These are phyloP conservation scores for Clathrospora elynae DNA, from an alignment of 2,329 filamentous ascomycete species.

Conservation along the genomic window DNA sequence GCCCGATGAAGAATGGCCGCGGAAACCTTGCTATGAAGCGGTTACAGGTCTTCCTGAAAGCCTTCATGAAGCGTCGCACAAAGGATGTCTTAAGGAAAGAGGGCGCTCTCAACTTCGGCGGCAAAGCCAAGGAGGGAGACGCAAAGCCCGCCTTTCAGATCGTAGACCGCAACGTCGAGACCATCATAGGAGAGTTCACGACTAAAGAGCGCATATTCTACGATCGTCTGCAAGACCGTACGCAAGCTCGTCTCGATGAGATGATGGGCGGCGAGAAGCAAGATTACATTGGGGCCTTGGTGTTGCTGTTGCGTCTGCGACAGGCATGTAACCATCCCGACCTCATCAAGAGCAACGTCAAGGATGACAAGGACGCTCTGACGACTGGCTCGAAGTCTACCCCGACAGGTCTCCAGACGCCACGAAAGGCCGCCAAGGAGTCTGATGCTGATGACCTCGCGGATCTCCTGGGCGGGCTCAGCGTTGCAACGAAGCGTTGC, in stretches of 20 bases:
- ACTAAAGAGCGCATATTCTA: constrained; percentile 85
- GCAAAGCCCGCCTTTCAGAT: constrained; percentile 79
- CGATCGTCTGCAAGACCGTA: constrained; percentile 77
- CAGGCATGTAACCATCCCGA: constrained; percentile 96
- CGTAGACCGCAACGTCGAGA: constrained; percentile 86
- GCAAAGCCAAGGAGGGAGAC: constrained; percentile 64
- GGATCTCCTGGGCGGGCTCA: constrained; percentile 83
- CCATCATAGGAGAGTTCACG: constrained; percentile 77
- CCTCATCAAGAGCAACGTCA: constrained; percentile 81
- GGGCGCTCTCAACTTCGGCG: constrained; percentile 77
- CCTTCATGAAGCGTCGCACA: constrained; percentile 98
- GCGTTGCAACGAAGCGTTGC: constrained; percentile 76
- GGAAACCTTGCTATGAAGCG: constrained; percentile 88
- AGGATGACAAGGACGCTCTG: constrained; percentile 85
- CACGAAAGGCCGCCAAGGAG: constrained; percentile 53
- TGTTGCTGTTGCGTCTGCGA: constrained; percentile 84
- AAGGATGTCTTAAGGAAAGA: constrained; percentile 95
- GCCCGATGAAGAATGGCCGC: constrained; percentile 85
- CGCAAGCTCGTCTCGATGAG: constrained; percentile 81
- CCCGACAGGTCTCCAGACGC: constrained; percentile 41
- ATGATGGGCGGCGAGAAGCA: constrained; percentile 83
- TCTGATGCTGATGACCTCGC: constrained; percentile 80
- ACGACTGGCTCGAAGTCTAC: constrained; percentile 61
- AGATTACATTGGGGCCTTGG: constrained; percentile 92
- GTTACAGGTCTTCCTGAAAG: constrained; percentile 81